Evolutionary conservation across 768 basidiomycete species (phyloP).

Genomic region (Auriscalpium orientale): DNA sequence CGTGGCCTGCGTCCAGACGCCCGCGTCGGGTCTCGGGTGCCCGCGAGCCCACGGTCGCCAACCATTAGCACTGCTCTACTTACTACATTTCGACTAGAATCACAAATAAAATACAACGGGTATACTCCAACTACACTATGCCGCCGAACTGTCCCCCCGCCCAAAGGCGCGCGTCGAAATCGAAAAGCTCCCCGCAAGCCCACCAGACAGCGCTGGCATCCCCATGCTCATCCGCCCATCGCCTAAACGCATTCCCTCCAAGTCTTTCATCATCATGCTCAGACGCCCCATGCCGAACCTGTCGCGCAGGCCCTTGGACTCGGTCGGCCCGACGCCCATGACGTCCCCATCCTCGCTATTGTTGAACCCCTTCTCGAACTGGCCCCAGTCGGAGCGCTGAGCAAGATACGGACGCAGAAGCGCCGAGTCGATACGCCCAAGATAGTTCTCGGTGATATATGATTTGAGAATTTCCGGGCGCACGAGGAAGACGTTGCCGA

Average conservation of each 20-base stretch:
- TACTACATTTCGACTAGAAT: too few species aligned
- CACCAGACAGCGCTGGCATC: slow-evolving; percentile 48
- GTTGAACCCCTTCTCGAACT: slow-evolving; percentile 77
- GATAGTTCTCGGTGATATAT: slow-evolving; percentile 90
- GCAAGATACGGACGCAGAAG: slow-evolving; percentile 88
- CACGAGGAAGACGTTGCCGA: slow-evolving; percentile 95
- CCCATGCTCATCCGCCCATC: slow-evolving; percentile 49
- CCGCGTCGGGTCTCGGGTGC: too few species aligned
- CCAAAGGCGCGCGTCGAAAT: slow-evolving; percentile 39
- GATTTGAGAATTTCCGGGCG: slow-evolving; percentile 92
- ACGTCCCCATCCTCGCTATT: slow-evolving; percentile 40
- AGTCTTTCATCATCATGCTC: slow-evolving; percentile 83
- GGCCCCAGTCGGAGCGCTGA: slow-evolving; percentile 85
- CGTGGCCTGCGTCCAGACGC: too few species aligned
- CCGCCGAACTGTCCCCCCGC: neutral
- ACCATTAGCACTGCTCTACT: too few species aligned
- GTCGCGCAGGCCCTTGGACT: slow-evolving; percentile 51
- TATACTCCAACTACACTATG: too few species aligned
- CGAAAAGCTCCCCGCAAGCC: slow-evolving; percentile 48
- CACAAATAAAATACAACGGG: too few species aligned
- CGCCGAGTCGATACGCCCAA: slow-evolving; percentile 82
- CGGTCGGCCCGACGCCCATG: slow-evolving; percentile 30
- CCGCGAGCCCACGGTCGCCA: too few species aligned
- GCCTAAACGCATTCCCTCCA: slow-evolving; percentile 57
- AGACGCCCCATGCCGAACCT: slow-evolving; percentile 59